These are phyloP conservation scores for Cokeromyces recurvatus DNA, from an alignment of 371 early-diverging fungal genomes.

Conservation along the genomic window DNA sequence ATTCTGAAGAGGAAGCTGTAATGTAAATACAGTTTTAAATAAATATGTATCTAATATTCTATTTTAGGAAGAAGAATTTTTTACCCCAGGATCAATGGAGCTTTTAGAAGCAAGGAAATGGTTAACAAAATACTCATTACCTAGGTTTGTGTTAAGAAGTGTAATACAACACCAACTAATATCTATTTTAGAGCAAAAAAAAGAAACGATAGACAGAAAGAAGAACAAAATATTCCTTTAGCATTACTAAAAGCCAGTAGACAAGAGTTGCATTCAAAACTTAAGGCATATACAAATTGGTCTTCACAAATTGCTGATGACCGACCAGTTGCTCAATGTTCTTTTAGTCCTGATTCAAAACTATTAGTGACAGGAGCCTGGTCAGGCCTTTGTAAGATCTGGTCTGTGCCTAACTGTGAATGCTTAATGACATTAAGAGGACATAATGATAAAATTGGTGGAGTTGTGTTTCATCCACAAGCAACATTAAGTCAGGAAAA, in stretches of 20 bases:
- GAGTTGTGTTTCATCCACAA: constrained; percentile 86
- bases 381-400: constrained; percentile 83
- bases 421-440: constrained; percentile 57
- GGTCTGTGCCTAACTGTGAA: constrained; percentile 79
- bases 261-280: constrained; percentile 69
- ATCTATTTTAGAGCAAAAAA: constrained; percentile 57
- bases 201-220: constrained; percentile 64
- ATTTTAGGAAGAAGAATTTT: constrained; percentile 85
- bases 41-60: too few relatives aligned
- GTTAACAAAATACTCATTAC: constrained; percentile 77
- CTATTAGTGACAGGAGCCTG: constrained; percentile 81
- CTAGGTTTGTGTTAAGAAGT: constrained; percentile 55
- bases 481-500: constrained; percentile 63
- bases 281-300: constrained; percentile 68
- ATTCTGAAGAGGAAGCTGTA: constrained; percentile 35
- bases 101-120: constrained; percentile 67
- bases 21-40: too few relatives aligned
- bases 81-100: constrained; percentile 71
- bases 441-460: constrained; percentile 87
- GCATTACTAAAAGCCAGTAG: constrained; percentile 69
- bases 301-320: constrained; percentile 89
- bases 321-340: constrained; percentile 77
- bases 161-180: background rate
- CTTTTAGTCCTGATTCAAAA: constrained; percentile 80
- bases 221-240: constrained; percentile 67